Conservation (phyloP, 2,329 filamentous ascomycete genomes). For the Phialophora tarda region DNA sequence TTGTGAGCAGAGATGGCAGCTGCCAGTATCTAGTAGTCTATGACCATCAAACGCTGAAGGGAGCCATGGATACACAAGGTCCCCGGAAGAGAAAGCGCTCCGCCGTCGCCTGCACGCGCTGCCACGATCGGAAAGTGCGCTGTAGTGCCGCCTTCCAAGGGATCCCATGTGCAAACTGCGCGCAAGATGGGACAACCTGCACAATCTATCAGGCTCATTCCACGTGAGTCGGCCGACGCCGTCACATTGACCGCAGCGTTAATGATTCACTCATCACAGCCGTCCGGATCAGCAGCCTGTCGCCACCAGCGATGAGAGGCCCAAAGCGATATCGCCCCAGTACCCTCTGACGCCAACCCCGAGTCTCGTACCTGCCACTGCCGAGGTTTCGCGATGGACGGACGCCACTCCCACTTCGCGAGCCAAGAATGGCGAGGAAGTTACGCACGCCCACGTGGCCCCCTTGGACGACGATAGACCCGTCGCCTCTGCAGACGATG, state of each 20-base stretch:
- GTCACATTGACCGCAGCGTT: not conserved
- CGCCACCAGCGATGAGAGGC: not conserved
- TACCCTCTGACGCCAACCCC: slow-evolving; percentile 28
- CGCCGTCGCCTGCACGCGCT: slow-evolving; percentile 44
- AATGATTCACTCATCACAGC: not conserved
- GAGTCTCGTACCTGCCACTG: slow-evolving; percentile 6
- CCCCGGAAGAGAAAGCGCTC: slow-evolving; percentile 40
- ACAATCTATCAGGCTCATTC: slow-evolving; percentile 25
- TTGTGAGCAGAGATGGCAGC: not conserved
- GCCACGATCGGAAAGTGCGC: slow-evolving; percentile 45
- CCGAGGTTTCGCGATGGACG: slow-evolving; percentile 15
- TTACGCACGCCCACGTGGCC: slow-evolving; percentile 2
- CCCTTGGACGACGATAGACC: not conserved
- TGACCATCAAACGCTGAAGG: not conserved
- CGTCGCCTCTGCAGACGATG: not conserved
- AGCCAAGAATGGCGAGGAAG: not conserved
- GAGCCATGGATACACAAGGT: slow-evolving; percentile 10
- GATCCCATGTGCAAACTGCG: slow-evolving; percentile 59
- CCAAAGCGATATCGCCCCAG: not conserved
- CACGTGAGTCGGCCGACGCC: slow-evolving; percentile 15
- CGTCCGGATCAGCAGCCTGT: slow-evolving; percentile 9
- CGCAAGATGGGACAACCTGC: slow-evolving; percentile 30
- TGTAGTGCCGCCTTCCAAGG: slow-evolving; percentile 44
- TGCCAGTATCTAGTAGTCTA: not conserved
- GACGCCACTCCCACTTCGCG: not conserved